Base-by-base conservation (phyloP, 192 early-diverging fungal species). In the Lobosporangium transversale region DNA sequence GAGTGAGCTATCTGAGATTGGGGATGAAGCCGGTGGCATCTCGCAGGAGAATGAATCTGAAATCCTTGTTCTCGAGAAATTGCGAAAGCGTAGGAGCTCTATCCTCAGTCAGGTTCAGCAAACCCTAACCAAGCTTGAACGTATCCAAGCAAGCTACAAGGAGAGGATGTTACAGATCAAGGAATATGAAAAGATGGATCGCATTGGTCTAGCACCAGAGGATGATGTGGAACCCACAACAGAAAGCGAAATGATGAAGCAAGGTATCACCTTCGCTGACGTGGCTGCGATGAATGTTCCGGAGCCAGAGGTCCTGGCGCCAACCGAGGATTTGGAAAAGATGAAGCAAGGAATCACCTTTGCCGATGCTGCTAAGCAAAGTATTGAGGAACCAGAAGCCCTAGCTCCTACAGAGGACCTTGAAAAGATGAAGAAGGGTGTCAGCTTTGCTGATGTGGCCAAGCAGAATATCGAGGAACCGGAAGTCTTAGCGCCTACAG, bases 201-300 rank as follows among this genome's bases (percentile, higher is more conserved):
- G 44, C 29, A 30, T 62, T 12, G 68, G 68, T 8, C 33, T 62
- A 9, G 68, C 55, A 51, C 68, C 68, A 14, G 56, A 27, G 14
- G 69, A 73, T 44, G 47, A 58, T 21, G 55, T 58, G 47, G 35
- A 50, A 21, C 69, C 69, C 24, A 64, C 69, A 14, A 48, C 53
- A 15, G 70, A 74, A 14, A 64, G 61, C 26, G 57, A 66, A 30
- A 61, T 61, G 70, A 75, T 75, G 63, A 66, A 75, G 57, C 49
- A 47, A 11, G 70, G 62, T 12, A 31, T 64, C n/a, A 52, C 62
- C 18, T 73, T 63, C 36, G 60, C 55, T 1, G 55, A 56, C 14
- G 12, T 73, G 6, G 24, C 61, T 8, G 4, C 26, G 9, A 11
- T 42, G 23, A 55, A 63, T 20, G 32, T 51, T 0, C 37, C 52